These are phyloP conservation scores for Ogataea corticis DNA, from an alignment of 805 yeast species.

Conservation along the genomic window DNA sequence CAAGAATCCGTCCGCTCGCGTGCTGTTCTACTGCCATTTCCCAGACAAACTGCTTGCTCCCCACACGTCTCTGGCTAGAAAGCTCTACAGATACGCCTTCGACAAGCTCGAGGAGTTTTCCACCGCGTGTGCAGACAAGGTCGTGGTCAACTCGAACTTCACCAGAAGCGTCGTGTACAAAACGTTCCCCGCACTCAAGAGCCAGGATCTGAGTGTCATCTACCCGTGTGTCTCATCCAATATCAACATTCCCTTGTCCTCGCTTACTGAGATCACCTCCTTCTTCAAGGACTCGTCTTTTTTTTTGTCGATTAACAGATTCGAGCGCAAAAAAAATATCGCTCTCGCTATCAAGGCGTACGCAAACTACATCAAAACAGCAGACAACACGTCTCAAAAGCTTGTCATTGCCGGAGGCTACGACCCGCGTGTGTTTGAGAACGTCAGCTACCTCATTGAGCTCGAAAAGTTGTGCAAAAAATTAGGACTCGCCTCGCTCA, in stretches of 20 bases:
- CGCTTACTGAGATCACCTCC: constrained; percentile 35
- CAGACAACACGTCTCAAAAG: constrained; percentile 38
- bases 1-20: constrained; percentile 43
- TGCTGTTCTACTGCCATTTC: constrained; percentile 91
- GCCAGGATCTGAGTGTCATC: constrained; percentile 53
- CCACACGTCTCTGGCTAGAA: constrained; percentile 54
- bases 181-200: constrained; percentile 51
- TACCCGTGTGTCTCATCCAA: constrained; percentile 74
- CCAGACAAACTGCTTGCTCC: constrained; percentile 83
- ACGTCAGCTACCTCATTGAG: constrained; percentile 67
- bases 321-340: constrained; percentile 82
- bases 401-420: constrained; percentile 90
- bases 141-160: constrained; percentile 87
- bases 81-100: constrained; percentile 76
- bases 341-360: constrained; percentile 74
- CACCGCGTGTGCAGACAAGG: constrained; percentile 69
- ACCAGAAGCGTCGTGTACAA: constrained; percentile 68
- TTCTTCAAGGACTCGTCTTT: constrained; percentile 41
- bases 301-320: constrained; percentile 81
- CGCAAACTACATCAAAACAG: constrained; percentile 41
- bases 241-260: constrained; percentile 17
- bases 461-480: constrained; percentile 50
- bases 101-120: constrained; percentile 82
- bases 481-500: constrained; percentile 45
- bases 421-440: constrained; percentile 74